Base-by-base conservation (phyloP, 78 protist species). In the Dictyostelium purpureum region DNA sequence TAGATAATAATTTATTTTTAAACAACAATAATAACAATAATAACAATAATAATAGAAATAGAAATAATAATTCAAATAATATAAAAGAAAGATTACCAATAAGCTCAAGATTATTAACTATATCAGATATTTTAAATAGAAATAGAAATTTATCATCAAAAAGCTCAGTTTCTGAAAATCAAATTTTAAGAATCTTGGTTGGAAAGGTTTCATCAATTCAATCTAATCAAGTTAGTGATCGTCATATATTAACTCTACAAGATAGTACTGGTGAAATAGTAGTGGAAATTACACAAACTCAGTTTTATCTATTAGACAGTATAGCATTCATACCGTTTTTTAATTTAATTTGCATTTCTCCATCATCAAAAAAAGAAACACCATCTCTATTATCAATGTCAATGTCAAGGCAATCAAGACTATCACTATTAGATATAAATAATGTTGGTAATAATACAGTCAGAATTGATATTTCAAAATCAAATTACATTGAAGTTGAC, bases 401-500 rank as follows among this genome's bases (percentile, higher is more conserved):
- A 31, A 75, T 51, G 45, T 33, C 79, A 28, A 45, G 51, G 21
- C 3, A 28, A 24, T 47, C 57, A 5, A 73, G 59, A 28, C 33
- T 19, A 28, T 47, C 79, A 47, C 12, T 35, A 0, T 6, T 26
- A 1, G 1, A 9, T 4, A 18, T 21, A 71, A 14, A 43, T 14
- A 31, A 10, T 35, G 16, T 51, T 42, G 52, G 37, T 4, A 40
- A 14, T 31, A 10, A 43, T 26, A n/a, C 35, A 35, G 6, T 28
- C 2, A 40, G 28, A 19, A 42, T 69, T 24, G 76, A 69, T 69
- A 10, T 69, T n/a, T 69, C 76, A 19, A 69, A 69, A 40, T 21
- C 56, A 16, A 85, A 85, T 40, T 85, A 85, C 37, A 5, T 85
- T 19, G 92, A 85, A 35, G 35, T 85, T 43, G 51, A 85, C 21